Evolutionary conservation across 768 basidiomycete species (phyloP).

Genomic region (Ephemerocybe angulata): DNA sequence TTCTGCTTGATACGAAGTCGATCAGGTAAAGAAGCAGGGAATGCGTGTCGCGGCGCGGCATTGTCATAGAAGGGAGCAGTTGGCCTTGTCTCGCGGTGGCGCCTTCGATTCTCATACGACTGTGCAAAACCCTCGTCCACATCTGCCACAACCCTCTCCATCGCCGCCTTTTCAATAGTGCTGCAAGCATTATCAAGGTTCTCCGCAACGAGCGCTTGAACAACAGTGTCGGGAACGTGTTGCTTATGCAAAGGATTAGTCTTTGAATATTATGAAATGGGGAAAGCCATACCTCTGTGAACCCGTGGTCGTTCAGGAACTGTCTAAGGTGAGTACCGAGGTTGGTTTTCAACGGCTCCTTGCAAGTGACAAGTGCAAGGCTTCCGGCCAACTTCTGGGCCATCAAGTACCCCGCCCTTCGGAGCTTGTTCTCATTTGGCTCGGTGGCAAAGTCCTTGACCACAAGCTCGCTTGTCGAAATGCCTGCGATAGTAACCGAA

Average conservation of each 20-base stretch:
- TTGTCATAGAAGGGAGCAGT: constrained; percentile 89
- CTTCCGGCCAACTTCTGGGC: constrained; percentile 96
- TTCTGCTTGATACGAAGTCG: constrained; percentile 79
- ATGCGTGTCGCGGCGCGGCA: constrained; percentile 63
- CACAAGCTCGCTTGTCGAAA: constrained; percentile 93
- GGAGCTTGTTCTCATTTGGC: constrained; percentile 82
- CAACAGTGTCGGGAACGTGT: constrained; percentile 76
- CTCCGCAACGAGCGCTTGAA: constrained; percentile 78
- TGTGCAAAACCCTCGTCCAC: constrained; percentile 85
- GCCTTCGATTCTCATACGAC: constrained; percentile 79
- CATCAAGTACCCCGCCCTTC: constrained; percentile 92
- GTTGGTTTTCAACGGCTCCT: constrained; percentile 92
- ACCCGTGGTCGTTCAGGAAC: constrained; percentile 81
- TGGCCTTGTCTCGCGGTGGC: constrained; percentile 78
- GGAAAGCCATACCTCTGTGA: constrained; percentile 60
- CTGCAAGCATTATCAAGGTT: constrained; percentile 92
- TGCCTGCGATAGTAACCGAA: constrained; percentile 96
- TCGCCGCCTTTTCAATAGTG: constrained; percentile 95
- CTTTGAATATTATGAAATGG: neutral
- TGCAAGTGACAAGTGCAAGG: constrained; percentile 95
- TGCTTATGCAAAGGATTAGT: constrained; percentile 35
- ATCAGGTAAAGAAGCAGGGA: constrained; percentile 76
- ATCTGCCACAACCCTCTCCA: constrained; percentile 91
- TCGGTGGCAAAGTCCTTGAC: constrained; percentile 96
- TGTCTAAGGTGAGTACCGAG: constrained; percentile 86